Conservation (phyloP, 176 grass and related monocot genomes). For the Cenchrus fungigraminus region DNA sequence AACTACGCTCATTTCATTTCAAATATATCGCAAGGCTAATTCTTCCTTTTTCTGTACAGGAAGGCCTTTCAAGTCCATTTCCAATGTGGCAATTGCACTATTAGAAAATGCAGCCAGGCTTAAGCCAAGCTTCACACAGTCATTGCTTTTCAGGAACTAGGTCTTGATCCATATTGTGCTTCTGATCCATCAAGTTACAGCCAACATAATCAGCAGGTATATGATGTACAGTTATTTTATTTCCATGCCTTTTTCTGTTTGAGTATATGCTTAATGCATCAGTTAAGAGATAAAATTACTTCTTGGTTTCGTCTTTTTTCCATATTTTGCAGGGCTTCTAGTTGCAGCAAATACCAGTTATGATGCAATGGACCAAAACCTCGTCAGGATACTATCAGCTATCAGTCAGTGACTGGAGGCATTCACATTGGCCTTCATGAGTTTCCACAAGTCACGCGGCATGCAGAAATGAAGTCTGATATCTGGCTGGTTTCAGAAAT, state of each 20-base stretch:
- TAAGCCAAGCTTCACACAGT: conserved; percentile 30
- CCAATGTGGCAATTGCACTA: conserved; percentile 42
- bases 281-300: too few relatives aligned
- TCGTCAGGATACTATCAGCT: background rate
- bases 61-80: conserved; percentile 43
- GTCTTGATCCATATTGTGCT: conserved; percentile 14
- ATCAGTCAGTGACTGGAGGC: background rate
- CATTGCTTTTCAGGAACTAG: conserved; percentile 38
- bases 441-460: background rate
- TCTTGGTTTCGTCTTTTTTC: conserved; percentile 6
- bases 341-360: background rate
- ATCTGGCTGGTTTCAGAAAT: background rate
- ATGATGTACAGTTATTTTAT: background rate
- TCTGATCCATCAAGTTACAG: conserved; percentile 24
- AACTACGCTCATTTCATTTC: background rate
- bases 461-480: background rate
- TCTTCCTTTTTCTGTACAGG: conserved; percentile 35
- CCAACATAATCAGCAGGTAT: conserved; percentile 37
- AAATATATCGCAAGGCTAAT: conserved; percentile 3
- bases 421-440: background rate
- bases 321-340: conserved; percentile 16
- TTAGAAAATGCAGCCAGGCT: conserved; percentile 39
- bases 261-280: background rate
- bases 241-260: background rate
- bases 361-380: background rate